phyloP scores from a whole-genome alignment of 2,329 filamentous ascomycete species.

The Chaetomiaceae sp. region DNA sequence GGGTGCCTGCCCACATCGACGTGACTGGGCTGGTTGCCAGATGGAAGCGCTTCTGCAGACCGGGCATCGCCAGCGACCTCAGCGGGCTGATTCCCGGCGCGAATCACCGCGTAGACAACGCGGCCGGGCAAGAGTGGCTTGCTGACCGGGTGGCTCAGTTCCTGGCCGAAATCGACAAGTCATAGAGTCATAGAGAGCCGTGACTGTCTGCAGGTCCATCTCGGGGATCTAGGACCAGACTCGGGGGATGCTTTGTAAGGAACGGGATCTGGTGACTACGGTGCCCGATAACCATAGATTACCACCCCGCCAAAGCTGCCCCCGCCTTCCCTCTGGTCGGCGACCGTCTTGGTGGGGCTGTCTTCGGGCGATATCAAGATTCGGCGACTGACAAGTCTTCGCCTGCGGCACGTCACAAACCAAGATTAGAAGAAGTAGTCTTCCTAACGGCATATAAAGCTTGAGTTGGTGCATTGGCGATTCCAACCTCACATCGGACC shows the following conservation, averaged over 20 bases:
- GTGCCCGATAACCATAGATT: no score
- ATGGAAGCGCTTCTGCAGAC: slow-evolving; percentile 45
- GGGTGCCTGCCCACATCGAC: slow-evolving; percentile 52
- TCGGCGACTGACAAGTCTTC: slow-evolving; percentile 11
- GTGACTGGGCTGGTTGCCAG: slow-evolving; percentile 49
- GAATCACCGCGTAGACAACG: slow-evolving; percentile 43
- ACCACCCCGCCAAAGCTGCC: no score
- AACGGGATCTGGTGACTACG: no score
- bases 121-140: slow-evolving; percentile 44
- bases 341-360: slow-evolving; percentile 7
- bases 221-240: not conserved
- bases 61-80: slow-evolving; percentile 41
- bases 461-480: no score
- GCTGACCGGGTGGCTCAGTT: slow-evolving; percentile 43
- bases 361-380: not conserved
- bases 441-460: no score
- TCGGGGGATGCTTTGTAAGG: not conserved
- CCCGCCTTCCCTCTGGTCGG: not conserved
- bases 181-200: no score
- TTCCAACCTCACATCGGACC: no score
- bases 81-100: slow-evolving; percentile 50
- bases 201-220: slow-evolving; percentile 1
- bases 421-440: no score
- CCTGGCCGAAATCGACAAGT: slow-evolving; percentile 28
- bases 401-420: no score